Evolutionary conservation across 495 filamentous ascomycete genomes (phyloP).

Genomic region (Podospora pseudocomata): DNA sequence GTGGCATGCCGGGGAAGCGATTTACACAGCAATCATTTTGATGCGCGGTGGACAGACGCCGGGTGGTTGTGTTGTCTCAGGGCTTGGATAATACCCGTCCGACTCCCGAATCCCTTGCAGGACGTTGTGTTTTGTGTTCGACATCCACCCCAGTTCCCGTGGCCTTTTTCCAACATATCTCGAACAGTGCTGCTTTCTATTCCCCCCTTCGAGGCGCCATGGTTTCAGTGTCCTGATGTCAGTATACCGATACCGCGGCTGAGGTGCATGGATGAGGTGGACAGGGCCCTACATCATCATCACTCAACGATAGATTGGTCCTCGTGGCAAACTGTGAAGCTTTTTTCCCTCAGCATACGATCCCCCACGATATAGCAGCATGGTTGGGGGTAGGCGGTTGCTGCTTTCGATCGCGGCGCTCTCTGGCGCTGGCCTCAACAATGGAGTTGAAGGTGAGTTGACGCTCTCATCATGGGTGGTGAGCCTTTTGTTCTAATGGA

Average conservation of each 20-base stretch:
- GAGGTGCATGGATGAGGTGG: conserved; percentile 18
- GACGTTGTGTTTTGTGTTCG: background rate
- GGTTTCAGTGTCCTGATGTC: conserved; percentile 21
- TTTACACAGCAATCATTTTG: conserved; percentile 21
- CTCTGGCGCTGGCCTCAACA: conserved; percentile 25
- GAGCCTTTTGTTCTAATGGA: conserved; percentile 3
- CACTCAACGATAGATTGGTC: conserved; percentile 2
- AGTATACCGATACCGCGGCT: conserved; percentile 4
- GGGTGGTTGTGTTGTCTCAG: conserved; percentile 18
- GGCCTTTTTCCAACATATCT: background rate
- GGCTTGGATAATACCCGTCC: conserved; percentile 13
- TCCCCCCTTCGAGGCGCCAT: conserved; percentile 18
- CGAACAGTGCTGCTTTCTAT: conserved; percentile 12
- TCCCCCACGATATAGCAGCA: conserved; percentile 19
- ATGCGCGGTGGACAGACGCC: conserved; percentile 13
- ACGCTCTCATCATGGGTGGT: background rate
- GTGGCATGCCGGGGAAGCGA: conserved; percentile 8
- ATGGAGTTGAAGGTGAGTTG: conserved; percentile 26
- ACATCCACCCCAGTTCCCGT: background rate
- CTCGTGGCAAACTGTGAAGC: conserved; percentile 10
- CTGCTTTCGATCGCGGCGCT: conserved; percentile 35
- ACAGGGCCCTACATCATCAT: conserved; percentile 14
- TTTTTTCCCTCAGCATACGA: background rate
- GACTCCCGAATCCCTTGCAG: conserved; percentile 8
- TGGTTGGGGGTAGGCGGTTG: conserved; percentile 29